Conservation (phyloP, 140 eudicot genomes). For the Cichorium intybus region DNA sequence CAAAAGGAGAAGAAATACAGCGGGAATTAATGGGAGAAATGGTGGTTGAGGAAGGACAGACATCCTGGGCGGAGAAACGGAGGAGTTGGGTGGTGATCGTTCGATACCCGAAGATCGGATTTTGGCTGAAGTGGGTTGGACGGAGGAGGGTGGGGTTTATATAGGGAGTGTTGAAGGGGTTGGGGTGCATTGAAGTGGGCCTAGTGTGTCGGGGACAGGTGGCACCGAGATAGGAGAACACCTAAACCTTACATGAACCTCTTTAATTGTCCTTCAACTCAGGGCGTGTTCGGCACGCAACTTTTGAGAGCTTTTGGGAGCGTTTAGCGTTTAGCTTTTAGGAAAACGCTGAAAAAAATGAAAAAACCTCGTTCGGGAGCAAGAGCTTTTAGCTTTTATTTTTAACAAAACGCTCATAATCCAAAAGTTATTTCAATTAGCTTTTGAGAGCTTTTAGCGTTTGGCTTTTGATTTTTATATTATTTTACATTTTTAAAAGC, state of each 20-base stretch:
- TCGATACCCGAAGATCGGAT: background rate
- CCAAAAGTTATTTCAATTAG: background rate
- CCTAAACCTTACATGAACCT: background rate
- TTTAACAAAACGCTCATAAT: too few relatives aligned
- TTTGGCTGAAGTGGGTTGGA: background rate
- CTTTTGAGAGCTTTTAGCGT: too few relatives aligned
- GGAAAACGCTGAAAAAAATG: too few relatives aligned
- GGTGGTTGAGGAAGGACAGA: slow-evolving; percentile 8
- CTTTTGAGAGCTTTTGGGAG: too few relatives aligned
- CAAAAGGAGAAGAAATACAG: background rate
- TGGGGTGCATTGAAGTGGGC: too few relatives aligned
- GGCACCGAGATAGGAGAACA: slow-evolving; percentile 22
- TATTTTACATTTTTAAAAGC: too few relatives aligned
- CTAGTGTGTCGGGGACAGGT: slow-evolving; percentile 8
- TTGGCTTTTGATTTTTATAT: too few relatives aligned
- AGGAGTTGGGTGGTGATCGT: slow-evolving; percentile 4
- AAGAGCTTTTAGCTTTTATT: too few relatives aligned
- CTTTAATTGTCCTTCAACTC: background rate
- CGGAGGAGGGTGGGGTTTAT: background rate
- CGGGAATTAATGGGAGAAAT: slow-evolving; percentile 4
- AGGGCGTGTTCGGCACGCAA: too few relatives aligned
- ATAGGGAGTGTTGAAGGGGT: background rate
- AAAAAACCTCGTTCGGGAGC: too few relatives aligned
- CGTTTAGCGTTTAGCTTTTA: too few relatives aligned
- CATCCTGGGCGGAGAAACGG: slow-evolving; percentile 3